Conservation (phyloP, 1,284 basidiomycete species). For the Ustilago xerochloae region DNA sequence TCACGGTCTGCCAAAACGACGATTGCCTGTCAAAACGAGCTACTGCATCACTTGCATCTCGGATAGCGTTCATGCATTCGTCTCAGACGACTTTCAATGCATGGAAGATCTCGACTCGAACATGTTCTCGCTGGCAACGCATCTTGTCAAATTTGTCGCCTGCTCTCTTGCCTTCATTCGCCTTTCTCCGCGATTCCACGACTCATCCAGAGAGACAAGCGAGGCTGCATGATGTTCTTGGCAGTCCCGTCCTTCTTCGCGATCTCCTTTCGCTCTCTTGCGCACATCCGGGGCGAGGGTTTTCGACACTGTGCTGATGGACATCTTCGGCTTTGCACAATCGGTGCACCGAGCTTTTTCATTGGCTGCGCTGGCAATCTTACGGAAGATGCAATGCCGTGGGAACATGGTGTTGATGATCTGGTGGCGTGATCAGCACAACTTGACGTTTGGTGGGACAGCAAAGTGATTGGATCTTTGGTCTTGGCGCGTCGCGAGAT, state of each 20-base stretch:
- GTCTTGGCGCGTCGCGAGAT: neutral
- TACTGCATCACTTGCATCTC: slow-evolving; percentile 25
- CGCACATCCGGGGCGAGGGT: too few relatives aligned
- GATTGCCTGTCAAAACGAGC: slow-evolving; percentile 18
- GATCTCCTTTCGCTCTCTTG: neutral
- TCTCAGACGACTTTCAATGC: slow-evolving; percentile 7
- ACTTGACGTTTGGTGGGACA: slow-evolving; percentile 2
- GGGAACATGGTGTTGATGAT: neutral
- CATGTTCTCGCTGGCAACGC: slow-evolving; percentile 11
- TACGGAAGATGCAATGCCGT: neutral
- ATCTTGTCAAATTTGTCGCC: neutral
- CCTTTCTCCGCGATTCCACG: neutral
- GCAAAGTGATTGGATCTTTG: neutral
- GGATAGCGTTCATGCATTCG: too few relatives aligned
- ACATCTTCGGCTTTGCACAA: neutral
- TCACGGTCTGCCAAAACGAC: neutral
- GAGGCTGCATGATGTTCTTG: slow-evolving; percentile 5
- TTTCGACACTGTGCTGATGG: neutral
- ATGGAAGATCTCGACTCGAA: slow-evolving; percentile 14
- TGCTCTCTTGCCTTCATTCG: neutral
- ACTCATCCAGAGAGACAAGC: too few relatives aligned
- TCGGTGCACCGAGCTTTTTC: slow-evolving; percentile 5
- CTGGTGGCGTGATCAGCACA: slow-evolving; percentile 8
- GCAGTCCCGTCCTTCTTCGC: neutral
- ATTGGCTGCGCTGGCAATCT: neutral